A percentile compares a stretch with the other conserved stretches of the same genome.
phyloP scores from a whole-genome alignment of 495 filamentous ascomycete genomes.

The Trichoderma parareesei region DNA sequence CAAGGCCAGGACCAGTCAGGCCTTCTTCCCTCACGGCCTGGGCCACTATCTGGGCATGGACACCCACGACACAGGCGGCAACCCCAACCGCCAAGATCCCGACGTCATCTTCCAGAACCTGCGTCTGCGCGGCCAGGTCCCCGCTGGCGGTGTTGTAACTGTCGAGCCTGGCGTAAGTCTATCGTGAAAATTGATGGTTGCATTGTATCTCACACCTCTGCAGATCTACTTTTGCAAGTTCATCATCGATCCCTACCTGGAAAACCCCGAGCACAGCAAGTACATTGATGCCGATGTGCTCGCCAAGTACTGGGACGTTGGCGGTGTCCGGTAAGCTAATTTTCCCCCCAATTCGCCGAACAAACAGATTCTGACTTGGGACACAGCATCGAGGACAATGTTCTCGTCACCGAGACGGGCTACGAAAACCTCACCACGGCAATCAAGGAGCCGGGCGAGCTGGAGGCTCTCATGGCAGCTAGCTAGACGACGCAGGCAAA shows the following conservation, averaged over 20 bases:
- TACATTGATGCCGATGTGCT: constrained; percentile 69
- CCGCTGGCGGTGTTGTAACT: constrained; percentile 73
- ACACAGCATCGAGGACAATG: constrained; percentile 53
- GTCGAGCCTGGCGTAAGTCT: constrained; percentile 74
- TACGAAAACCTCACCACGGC: constrained; percentile 73
- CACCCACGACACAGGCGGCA: constrained; percentile 85
- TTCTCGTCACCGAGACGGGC: constrained; percentile 70
- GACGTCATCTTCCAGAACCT: constrained; percentile 84
- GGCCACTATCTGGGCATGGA: constrained; percentile 94
- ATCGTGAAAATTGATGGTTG: neutral
- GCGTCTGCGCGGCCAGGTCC: constrained; percentile 67
- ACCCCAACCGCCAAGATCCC: constrained; percentile 74
- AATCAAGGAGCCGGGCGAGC: constrained; percentile 62
- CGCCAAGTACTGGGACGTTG: constrained; percentile 81
- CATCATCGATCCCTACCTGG: constrained; percentile 77
- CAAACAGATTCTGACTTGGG: neutral
- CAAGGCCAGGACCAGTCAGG: constrained; percentile 62
- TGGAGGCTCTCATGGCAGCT: constrained; percentile 36
- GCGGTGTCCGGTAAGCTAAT: constrained; percentile 57
- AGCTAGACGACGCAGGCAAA: neutral
- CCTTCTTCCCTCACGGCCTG: constrained; percentile 88
- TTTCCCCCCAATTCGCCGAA: constrained; percentile 1
- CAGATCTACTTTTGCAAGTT: constrained; percentile 90
- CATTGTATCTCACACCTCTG: constrained; percentile 3
- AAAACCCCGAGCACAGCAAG: constrained; percentile 56